phyloP scores from a whole-genome alignment of 106 monocot species.

The Hemerocallis citrina region DNA sequence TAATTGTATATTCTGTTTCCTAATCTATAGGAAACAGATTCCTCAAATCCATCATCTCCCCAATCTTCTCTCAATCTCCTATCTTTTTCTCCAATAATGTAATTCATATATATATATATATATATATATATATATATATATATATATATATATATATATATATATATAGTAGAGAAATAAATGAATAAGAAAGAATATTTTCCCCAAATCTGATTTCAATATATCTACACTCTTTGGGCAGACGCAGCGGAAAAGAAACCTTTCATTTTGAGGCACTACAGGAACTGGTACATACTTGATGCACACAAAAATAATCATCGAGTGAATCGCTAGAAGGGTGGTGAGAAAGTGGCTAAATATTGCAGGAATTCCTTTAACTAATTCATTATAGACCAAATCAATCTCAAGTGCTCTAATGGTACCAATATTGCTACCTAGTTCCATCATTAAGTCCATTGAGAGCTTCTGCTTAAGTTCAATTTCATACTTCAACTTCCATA shows the following conservation, averaged over 20 bases:
- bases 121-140: too few relatives aligned
- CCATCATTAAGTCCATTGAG: slow-evolving; percentile 79
- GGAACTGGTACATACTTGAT: slow-evolving; percentile 97
- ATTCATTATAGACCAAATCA: slow-evolving; percentile 85
- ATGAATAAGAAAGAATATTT: too few relatives aligned
- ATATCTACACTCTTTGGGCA: slow-evolving; percentile 83
- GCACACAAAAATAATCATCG: slow-evolving; percentile 95
- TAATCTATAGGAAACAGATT: too few relatives aligned
- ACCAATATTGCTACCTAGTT: slow-evolving; percentile 73
- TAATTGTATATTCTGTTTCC: too few relatives aligned
- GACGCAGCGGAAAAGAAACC: slow-evolving; percentile 89
- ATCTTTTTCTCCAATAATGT: too few relatives aligned
- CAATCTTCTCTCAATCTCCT: too few relatives aligned
- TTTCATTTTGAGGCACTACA: slow-evolving; percentile 83
- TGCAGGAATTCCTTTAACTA: slow-evolving; percentile 85
- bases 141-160: too few relatives aligned
- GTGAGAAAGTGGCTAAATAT: slow-evolving; percentile 92
- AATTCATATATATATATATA: too few relatives aligned
- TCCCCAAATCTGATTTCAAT: too few relatives aligned
- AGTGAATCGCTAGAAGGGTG: slow-evolving; percentile 86
- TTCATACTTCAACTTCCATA: slow-evolving; percentile 94
- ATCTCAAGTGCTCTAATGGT: slow-evolving; percentile 93
- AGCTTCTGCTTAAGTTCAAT: slow-evolving; percentile 86
- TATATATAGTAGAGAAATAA: too few relatives aligned
- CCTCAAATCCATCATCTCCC: too few relatives aligned